Conservation (phyloP, 768 basidiomycete species). For the Agrocybe praecox region DNA sequence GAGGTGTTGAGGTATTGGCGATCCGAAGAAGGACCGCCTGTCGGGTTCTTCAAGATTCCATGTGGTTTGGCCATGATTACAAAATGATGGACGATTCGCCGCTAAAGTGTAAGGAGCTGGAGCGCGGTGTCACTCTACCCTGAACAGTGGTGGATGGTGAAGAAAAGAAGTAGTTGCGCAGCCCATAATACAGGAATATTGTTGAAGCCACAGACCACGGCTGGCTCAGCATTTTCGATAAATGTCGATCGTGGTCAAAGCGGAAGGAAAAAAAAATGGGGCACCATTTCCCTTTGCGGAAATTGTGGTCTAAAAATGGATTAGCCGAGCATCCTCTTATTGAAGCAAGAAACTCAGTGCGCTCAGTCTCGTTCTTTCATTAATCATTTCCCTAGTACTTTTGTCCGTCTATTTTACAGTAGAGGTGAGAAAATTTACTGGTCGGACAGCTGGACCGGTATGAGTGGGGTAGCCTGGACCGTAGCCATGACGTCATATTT, state of each 20-base stretch:
- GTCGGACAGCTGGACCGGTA: no score
- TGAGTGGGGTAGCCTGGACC: no score
- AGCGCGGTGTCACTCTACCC: not conserved
- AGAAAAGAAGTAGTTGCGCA: not conserved
- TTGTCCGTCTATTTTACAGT: no score
- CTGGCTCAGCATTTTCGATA: not conserved
- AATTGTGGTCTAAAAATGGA: not conserved
- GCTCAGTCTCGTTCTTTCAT: not conserved
- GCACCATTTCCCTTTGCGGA: not conserved
- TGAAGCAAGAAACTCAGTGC: not conserved
- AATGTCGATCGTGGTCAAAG: not conserved
- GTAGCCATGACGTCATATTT: no score
- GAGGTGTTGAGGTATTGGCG: conserved; percentile 6
- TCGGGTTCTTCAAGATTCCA: conserved; percentile 19
- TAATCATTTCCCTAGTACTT: no score
- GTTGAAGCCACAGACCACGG: not conserved
- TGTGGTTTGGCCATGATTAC: conserved; percentile 3
- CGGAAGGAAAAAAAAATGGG: not conserved
- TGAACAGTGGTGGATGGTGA: not conserved
- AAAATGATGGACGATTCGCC: not conserved
- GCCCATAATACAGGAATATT: not conserved
- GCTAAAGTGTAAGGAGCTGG: no score
- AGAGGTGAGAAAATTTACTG: no score
- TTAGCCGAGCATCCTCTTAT: not conserved
- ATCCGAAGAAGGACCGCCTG: conserved; percentile 5